phyloP scores from a whole-genome alignment of 2,329 filamentous ascomycete species.

The Gyromitra esculenta region DNA sequence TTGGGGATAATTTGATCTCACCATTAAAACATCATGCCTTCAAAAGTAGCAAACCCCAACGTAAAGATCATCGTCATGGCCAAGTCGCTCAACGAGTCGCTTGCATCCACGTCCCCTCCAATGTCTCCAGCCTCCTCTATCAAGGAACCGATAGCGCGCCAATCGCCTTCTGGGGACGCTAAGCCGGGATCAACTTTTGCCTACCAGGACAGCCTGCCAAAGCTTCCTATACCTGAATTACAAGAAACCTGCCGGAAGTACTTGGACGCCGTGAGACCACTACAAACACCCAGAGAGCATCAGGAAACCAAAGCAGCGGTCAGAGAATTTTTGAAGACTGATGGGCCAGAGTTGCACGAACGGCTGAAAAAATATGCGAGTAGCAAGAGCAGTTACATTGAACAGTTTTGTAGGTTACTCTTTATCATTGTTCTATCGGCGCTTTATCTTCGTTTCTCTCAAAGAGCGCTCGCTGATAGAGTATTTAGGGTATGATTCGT shows the following conservation, averaged over 20 bases:
- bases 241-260: constrained; percentile 82
- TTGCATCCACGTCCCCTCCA: constrained; percentile 62
- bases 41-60: constrained; percentile 69
- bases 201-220: constrained; percentile 85
- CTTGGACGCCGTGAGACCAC: constrained; percentile 77
- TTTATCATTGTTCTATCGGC: background rate
- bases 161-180: constrained; percentile 57
- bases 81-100: constrained; percentile 75
- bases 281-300: constrained; percentile 84
- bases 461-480: constrained; percentile 55
- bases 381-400: constrained; percentile 94
- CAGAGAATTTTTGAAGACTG: constrained; percentile 79
- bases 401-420: constrained; percentile 86
- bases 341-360: constrained; percentile 86
- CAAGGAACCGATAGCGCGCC: constrained; percentile 51
- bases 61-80: constrained; percentile 74
- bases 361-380: constrained; percentile 89
- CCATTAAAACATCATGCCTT: constrained; percentile 51
- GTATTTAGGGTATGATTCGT: constrained; percentile 90
- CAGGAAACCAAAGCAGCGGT: constrained; percentile 82
- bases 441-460: background rate
- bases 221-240: constrained; percentile 90
- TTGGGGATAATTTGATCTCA: background rate
- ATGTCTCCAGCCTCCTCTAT: constrained; percentile 44
- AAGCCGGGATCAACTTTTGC: constrained; percentile 82